A percentile compares a stretch with the other conserved stretches of the same genome.
phyloP scores from a whole-genome alignment of 257 asterid species.

The Verbena officinalis region DNA sequence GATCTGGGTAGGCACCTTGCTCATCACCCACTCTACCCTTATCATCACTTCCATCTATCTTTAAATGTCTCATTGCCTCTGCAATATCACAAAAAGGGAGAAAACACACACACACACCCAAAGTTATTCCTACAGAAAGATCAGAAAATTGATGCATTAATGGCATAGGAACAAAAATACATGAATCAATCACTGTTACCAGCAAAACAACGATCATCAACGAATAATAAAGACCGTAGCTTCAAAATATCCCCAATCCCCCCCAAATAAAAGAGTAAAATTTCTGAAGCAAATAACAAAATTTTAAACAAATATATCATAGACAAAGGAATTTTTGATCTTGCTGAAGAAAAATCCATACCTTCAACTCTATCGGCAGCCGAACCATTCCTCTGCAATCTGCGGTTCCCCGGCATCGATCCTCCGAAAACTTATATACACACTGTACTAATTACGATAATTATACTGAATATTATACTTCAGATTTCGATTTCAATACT shows the following conservation, averaged over 20 bases:
- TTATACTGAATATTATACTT: slow-evolving; percentile 20
- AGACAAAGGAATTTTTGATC: not conserved
- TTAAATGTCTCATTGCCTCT: slow-evolving; percentile 47
- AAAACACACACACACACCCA: slow-evolving; percentile 3
- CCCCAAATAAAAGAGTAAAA: not conserved
- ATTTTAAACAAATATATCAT: slow-evolving; percentile 1
- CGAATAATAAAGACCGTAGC: slow-evolving; percentile 24
- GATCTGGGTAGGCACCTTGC: slow-evolving; percentile 51
- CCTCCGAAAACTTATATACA: slow-evolving; percentile 20
- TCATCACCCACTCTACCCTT: slow-evolving; percentile 46
- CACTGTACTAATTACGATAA: slow-evolving; percentile 26
- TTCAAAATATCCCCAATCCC: slow-evolving; percentile 9
- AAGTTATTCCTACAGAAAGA: not conserved
- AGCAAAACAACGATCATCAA: slow-evolving; percentile 33
- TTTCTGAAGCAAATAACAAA: slow-evolving; percentile 18
- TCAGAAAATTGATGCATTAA: slow-evolving; percentile 9
- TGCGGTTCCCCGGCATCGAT: slow-evolving; percentile 60
- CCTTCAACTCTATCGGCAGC: slow-evolving; percentile 46
- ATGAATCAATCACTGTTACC: slow-evolving; percentile 22
- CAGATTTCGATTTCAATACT: slow-evolving; percentile 30
- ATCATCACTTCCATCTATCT: slow-evolving; percentile 42
- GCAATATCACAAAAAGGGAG: slow-evolving; percentile 24
- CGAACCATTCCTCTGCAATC: slow-evolving; percentile 45
- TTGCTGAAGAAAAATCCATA: slow-evolving; percentile 6
- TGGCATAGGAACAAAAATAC: not conserved